Percentiles rank a stretch among this genome's conserved stretches.
These are phyloP conservation scores for Lophiotrema nucula DNA, from an alignment of 495 filamentous ascomycete genomes.

Conservation along the genomic window DNA sequence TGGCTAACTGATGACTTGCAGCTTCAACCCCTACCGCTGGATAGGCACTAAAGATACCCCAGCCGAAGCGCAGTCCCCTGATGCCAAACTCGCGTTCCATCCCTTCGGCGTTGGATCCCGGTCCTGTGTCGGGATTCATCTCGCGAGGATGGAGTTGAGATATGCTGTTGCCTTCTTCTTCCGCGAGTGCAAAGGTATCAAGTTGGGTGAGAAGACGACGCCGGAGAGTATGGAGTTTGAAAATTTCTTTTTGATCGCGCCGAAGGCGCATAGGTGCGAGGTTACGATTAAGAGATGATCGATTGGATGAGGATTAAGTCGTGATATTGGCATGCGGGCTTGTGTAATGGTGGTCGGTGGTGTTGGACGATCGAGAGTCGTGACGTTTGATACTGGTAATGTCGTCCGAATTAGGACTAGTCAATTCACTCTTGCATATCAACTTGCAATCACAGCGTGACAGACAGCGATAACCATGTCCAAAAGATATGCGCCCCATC, in stretches of 20 bases:
- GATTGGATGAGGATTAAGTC: no score
- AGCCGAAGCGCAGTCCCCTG: conserved; percentile 37
- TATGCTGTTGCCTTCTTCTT: conserved; percentile 19
- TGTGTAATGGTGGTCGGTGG: no score
- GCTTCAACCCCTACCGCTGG: conserved; percentile 49
- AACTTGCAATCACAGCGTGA: no score
- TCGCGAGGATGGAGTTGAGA: conserved; percentile 21
- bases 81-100: conserved; percentile 54
- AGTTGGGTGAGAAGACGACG: conserved; percentile 4
- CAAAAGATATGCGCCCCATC: no score
- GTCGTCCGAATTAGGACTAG: no score
- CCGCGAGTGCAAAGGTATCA: conserved; percentile 6
- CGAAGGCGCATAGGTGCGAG: conserved; percentile 29
- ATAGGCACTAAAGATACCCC: conserved; percentile 27
- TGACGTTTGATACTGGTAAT: no score
- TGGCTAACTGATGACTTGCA: conserved; percentile 13
- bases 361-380: no score
- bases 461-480: no score
- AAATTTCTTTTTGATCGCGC: conserved; percentile 31
- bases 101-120: conserved; percentile 55
- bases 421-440: no score
- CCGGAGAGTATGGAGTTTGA: conserved; percentile 27
- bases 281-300: no score
- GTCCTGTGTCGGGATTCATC: conserved; percentile 30
- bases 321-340: no score